phyloP scores from a whole-genome alignment of 75 land plant genomes.

The Cryptomeria japonica region DNA sequence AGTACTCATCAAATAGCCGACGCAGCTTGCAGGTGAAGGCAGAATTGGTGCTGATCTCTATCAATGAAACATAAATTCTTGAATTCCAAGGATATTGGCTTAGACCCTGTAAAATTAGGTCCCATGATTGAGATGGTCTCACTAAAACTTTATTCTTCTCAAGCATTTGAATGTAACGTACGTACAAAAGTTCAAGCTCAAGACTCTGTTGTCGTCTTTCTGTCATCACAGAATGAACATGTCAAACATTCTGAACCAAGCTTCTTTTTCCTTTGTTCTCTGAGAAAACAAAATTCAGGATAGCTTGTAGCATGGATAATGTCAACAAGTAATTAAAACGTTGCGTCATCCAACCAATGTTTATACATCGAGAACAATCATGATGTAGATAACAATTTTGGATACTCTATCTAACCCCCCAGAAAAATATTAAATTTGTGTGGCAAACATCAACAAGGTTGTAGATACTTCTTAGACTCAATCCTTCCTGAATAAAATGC shows the following conservation, averaged over 20 bases:
- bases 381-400: too few relatives aligned
- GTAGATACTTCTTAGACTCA: background rate
- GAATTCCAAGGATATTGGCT: conserved; percentile 77
- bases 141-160: conserved; percentile 32
- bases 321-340: background rate
- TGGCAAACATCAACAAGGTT: background rate
- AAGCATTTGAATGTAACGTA: conserved; percentile 57
- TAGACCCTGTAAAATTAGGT: conserved; percentile 41
- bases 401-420: too few relatives aligned
- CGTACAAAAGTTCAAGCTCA: conserved; percentile 67
- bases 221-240: conserved; percentile 23
- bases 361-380: too few relatives aligned
- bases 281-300: background rate
- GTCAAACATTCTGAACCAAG: background rate
- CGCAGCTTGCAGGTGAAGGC: conserved; percentile 62
- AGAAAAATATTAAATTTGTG: background rate
- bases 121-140: conserved; percentile 50
- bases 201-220: conserved; percentile 64
- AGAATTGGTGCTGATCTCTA: conserved; percentile 38
- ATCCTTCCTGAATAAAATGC: background rate
- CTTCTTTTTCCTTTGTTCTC: background rate
- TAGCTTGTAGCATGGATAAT: background rate
- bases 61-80: conserved; percentile 36
- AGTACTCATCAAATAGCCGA: conserved; percentile 60
- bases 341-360: too few relatives aligned